Base-by-base conservation (phyloP, 1,139 yeast species). In the Tardiomyces depauwii region DNA sequence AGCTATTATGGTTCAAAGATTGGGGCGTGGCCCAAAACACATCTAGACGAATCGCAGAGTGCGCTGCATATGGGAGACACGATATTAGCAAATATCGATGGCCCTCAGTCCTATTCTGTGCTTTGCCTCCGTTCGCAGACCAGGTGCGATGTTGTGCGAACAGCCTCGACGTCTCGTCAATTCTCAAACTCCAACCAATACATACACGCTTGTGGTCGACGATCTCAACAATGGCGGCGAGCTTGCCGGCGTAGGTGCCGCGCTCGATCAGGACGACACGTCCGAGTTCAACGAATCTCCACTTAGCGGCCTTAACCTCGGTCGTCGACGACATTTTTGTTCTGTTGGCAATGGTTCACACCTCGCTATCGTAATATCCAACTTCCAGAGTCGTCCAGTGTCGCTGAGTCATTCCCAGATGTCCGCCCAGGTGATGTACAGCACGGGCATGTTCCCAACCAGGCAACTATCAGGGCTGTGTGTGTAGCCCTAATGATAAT, bases 251-350 rank as follows among this genome's bases (percentile, higher is more conserved):
- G 62, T 62, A 65, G 55, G 68, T 65, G 59, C 83, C 82, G 76
- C 80, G 77, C 80, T 80, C 74, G 72, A 91, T 71, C 70, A 89
- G 83, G 74, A 89, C 96, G 71, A 93, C 87, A 79, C 98, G 96
- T 73, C 99, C 99, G 70, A 89, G 85, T 80, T 91, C 96, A 72
- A 93, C 98, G 72, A 79, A 82, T 84, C 96, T 87, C 97, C 96
- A 89, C 89, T 85, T 86, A 74, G 95, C 79, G 73, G 95, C 85
- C 79, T 85, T 84, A 74, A 89, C 93, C 70, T 84, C 76, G 71
- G 95, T 70, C 67, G 76, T 76, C 63, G 77, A 67, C 66, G 83
- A 76, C 82, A 77, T 78, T 11, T 32, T 28, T 32, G 40, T 23
- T 36, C 30, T 42, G 44, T 36, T 44, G 38, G 48, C 41, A 41